phyloP scores from a whole-genome alignment of 1,284 basidiomycete genomes.

The Apiotrichum porosum region DNA sequence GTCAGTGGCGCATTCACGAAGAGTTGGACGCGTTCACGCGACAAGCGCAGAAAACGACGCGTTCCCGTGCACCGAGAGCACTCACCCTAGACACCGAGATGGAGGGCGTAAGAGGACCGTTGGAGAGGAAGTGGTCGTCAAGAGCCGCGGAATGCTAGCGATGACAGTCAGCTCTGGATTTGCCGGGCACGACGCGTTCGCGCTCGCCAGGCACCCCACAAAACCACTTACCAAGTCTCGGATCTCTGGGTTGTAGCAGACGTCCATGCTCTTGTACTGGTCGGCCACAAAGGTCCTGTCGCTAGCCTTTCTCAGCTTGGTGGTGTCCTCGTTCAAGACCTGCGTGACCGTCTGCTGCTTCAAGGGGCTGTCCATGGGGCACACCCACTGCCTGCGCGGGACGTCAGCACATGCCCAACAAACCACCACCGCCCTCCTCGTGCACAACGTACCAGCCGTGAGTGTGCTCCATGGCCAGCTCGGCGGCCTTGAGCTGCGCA shows the following conservation, averaged over 20 bases:
- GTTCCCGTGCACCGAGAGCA: too few species aligned
- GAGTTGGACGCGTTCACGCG: too few species aligned
- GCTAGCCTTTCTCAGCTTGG: not conserved
- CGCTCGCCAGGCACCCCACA: too few species aligned
- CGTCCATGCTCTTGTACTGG: slow-evolving; percentile 30
- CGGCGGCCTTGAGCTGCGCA: slow-evolving; percentile 25
- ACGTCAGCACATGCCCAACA: not conserved
- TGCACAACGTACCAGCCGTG: slow-evolving; percentile 37
- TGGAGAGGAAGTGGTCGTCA: slow-evolving; percentile 9
- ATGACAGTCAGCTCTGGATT: too few species aligned
- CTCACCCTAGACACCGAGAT: slow-evolving; percentile 24
- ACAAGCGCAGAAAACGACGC: too few species aligned
- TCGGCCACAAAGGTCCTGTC: slow-evolving; percentile 37
- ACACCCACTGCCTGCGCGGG: slow-evolving; percentile 27
- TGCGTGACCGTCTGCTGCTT: slow-evolving; percentile 24
- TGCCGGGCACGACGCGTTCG: too few species aligned
- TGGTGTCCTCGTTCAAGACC: slow-evolving; percentile 27
- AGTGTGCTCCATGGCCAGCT: slow-evolving; percentile 32
- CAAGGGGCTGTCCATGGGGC: slow-evolving; percentile 31
- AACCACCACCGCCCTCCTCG: too few species aligned
- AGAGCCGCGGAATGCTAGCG: slow-evolving; percentile 9
- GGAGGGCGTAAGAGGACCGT: slow-evolving; percentile 17
- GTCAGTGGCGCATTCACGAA: too few species aligned
- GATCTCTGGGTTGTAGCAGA: slow-evolving; percentile 39
- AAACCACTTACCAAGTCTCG: slow-evolving; percentile 28